Evolutionary conservation across 2,329 filamentous ascomycete species (phyloP), one percentile per base, ranked within the genome.

Genomic region (Xylariaceae sp.): DNA sequence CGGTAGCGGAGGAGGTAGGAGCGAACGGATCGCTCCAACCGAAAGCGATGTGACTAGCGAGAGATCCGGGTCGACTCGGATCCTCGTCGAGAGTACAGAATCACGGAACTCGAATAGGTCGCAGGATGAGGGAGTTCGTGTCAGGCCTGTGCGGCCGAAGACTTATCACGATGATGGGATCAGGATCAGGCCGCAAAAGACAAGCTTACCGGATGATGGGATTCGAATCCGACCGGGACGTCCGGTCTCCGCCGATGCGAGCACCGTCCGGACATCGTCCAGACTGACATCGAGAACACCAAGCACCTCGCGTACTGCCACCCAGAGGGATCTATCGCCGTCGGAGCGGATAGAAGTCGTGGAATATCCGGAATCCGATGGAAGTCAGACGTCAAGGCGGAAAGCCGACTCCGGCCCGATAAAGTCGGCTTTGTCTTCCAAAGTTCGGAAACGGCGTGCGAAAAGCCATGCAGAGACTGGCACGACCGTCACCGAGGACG

Each of bases 1-100:
- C 32, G 56, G 42, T 37, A 58, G 53, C 36, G 52, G 59, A 34
- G 56, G 62, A 44, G 56, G 58, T 19, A 69, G 65, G 44, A 58
- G 65, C 34, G 60, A 66, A 10, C 62, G 29, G 19, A 30, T 45
- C 9, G 43, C 48, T 7, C 28, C 29, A 10, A 50, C 37, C 29
- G 41, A 50, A 19, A 45, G 39, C 32, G 46, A 49, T 11, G 31
- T 29, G 19, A 37, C 37, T 21, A 52, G 43, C 19, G 36, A 38
- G 19, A 43, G 34, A 35, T 49, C 51, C 7, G 43, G 36, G 17
- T 44, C 47, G 16, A 33, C 40, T 13, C 43, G 42, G 13, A 44
- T 48, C 18, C 40, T 46, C 7, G 32, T 45, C n/a, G 44, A 41
- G 31, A 34, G 17, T n/a, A 36, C 31, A 12, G 46, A 29, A 32